These are phyloP conservation scores for Neurospora africana DNA, from an alignment of 495 filamentous ascomycete species.

Conservation along the genomic window DNA sequence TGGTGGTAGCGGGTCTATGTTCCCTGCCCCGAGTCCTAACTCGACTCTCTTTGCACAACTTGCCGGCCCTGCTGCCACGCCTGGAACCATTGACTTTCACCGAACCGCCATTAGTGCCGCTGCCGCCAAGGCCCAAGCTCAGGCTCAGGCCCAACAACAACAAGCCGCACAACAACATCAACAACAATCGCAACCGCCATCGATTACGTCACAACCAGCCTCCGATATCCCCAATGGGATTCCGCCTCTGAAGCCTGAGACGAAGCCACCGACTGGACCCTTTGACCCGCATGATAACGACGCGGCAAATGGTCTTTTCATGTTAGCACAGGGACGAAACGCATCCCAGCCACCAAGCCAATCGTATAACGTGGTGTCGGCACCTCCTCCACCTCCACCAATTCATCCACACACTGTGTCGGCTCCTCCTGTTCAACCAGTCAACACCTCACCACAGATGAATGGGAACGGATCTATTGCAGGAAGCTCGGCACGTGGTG, in stretches of 20 bases:
- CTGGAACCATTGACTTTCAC: conserved; percentile 87
- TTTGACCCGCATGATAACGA: conserved; percentile 87
- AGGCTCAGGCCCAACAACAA: conserved; percentile 33
- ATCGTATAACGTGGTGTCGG: conserved; percentile 32
- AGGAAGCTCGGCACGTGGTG: conserved; percentile 38
- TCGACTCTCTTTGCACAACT: conserved; percentile 69
- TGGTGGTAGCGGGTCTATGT: conserved; percentile 95
- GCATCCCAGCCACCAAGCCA: conserved; percentile 42
- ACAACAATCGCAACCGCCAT: conserved; percentile 19
- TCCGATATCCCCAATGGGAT: conserved; percentile 34
- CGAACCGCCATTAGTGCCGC: conserved; percentile 79
- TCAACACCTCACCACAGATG: conserved; percentile 43
- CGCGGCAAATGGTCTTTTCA: conserved; percentile 88
- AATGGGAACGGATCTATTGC: conserved; percentile 33
- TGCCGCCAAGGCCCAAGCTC: conserved; percentile 42
- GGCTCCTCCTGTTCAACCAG: conserved; percentile 24
- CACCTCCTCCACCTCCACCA: conserved; percentile 31
- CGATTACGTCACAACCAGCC: conserved; percentile 35
- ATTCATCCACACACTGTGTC: conserved; percentile 24
- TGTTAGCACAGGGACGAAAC: conserved; percentile 67
- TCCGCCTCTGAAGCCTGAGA: conserved; percentile 28
- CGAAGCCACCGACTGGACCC: conserved; percentile 42
- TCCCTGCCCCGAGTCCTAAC: conserved; percentile 82
- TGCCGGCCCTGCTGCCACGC: conserved; percentile 65
- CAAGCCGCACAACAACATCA: conserved; percentile 37